A percentile compares a stretch with the other conserved stretches of the same genome.
These are phyloP conservation scores for Avena sativa DNA, from an alignment of 176 grass and related monocot genomes.

Conservation along the genomic window DNA sequence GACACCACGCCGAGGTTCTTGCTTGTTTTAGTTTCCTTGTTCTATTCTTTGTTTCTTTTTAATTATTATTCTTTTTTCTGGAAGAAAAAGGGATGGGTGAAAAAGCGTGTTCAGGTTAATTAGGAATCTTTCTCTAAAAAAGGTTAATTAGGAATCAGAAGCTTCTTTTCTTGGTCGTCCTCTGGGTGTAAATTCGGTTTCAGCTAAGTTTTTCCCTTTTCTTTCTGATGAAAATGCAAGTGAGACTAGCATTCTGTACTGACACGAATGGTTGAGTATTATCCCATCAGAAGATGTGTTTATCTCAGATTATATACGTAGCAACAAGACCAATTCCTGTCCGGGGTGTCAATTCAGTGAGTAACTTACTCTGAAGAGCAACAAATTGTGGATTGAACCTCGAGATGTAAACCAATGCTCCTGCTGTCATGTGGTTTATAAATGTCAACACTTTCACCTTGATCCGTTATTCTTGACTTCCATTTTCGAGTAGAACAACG, in stretches of 20 bases:
- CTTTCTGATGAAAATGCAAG: slow-evolving; percentile 1
- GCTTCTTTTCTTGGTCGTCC: slow-evolving; percentile 3
- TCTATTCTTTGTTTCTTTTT: background rate
- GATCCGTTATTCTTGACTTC: slow-evolving; percentile 7
- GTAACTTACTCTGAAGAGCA: background rate
- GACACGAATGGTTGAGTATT: background rate
- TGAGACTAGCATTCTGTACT: slow-evolving; percentile 33
- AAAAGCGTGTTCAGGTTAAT: background rate
- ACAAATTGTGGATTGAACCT: background rate
- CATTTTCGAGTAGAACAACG: background rate
- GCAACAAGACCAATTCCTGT: background rate
- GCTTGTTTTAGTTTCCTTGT: slow-evolving; percentile 21
- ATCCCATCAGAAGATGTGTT: background rate
- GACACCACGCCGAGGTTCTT: slow-evolving; percentile 17
- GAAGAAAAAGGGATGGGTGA: background rate
- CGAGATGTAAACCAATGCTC: background rate
- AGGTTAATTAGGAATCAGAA: slow-evolving; percentile 32
- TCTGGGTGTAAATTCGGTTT: slow-evolving; percentile 47
- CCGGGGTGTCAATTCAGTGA: background rate
- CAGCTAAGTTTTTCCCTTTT: background rate
- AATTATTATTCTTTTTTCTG: background rate
- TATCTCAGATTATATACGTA: slow-evolving; percentile 1
- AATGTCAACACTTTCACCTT: background rate
- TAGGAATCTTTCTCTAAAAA: slow-evolving; percentile 5
- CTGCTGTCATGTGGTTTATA: too few relatives aligned